Conservation (phyloP, 306 rosid genomes). For the Fragaria vesca region DNA sequence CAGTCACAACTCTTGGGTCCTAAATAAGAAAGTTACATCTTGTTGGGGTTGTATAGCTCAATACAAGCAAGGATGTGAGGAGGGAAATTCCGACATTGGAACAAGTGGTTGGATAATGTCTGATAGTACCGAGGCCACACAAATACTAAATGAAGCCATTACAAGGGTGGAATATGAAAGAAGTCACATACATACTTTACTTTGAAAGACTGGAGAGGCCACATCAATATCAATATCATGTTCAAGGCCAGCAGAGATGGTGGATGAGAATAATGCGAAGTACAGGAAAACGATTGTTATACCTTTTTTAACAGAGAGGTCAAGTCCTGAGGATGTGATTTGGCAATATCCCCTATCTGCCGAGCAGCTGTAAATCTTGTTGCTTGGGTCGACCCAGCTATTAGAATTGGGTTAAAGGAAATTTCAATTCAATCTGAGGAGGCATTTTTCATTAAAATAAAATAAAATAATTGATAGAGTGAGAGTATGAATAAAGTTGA, state of each 20-base stretch:
- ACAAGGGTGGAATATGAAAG: too few species aligned
- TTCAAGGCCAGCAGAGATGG: not conserved
- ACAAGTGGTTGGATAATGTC: too few species aligned
- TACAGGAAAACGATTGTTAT: not conserved
- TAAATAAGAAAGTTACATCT: not conserved
- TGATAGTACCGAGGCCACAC: too few species aligned
- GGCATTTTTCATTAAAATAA: not conserved
- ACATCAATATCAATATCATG: not conserved
- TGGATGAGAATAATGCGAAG: too few species aligned
- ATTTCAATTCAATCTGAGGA: not conserved
- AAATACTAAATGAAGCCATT: too few species aligned
- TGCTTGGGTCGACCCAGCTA: slow-evolving; percentile 96
- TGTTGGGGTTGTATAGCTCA: too few species aligned
- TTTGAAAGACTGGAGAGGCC: not conserved
- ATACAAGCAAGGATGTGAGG: too few species aligned
- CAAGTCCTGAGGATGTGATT: slow-evolving; percentile 92
- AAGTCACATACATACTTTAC: not conserved
- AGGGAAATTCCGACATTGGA: too few species aligned
- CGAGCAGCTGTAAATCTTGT: slow-evolving; percentile 98
- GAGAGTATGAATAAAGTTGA: not conserved
- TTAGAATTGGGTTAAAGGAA: slow-evolving; percentile 53
- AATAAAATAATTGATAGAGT: not conserved
- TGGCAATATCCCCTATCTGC: slow-evolving; percentile 95
- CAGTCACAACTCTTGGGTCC: not conserved
- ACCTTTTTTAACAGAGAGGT: slow-evolving; percentile 85